These are phyloP conservation scores for Oleoguttula mirabilis DNA, from an alignment of 495 filamentous ascomycete genomes.

Conservation along the genomic window DNA sequence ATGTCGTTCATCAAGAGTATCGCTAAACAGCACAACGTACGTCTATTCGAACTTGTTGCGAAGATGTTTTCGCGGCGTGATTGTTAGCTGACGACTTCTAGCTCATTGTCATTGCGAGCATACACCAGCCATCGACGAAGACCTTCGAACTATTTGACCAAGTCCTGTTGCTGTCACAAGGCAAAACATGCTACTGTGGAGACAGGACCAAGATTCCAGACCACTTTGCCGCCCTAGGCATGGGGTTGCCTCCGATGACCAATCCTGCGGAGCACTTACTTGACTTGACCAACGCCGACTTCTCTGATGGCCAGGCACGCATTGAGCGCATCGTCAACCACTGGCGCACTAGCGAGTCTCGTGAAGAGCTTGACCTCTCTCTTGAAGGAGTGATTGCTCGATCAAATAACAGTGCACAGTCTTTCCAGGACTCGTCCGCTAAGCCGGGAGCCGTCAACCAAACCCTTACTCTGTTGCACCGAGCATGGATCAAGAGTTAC, in stretches of 20 bases:
- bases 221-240: slow-evolving; percentile 39
- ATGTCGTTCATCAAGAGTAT: slow-evolving; percentile 50
- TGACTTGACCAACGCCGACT: slow-evolving; percentile 61
- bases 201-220: slow-evolving; percentile 33
- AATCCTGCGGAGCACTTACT: slow-evolving; percentile 68
- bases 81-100: not conserved
- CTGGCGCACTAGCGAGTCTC: too few relatives aligned
- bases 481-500: slow-evolving; percentile 63
- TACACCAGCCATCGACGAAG: slow-evolving; percentile 65
- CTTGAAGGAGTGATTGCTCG: slow-evolving; percentile 42
- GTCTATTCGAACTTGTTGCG: slow-evolving; percentile 12
- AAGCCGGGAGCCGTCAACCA: slow-evolving; percentile 20
- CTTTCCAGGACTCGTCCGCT: not conserved
- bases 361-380: slow-evolving; percentile 1
- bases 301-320: too few relatives aligned
- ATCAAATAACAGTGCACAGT: not conserved
- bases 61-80: not conserved
- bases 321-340: too few relatives aligned
- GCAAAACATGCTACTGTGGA: slow-evolving; percentile 59
- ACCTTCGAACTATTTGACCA: slow-evolving; percentile 69
- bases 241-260: slow-evolving; percentile 19
- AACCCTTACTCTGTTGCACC: slow-evolving; percentile 46
- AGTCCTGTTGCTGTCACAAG: slow-evolving; percentile 54
- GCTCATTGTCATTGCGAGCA: slow-evolving; percentile 53
- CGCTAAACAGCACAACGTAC: slow-evolving; percentile 50